phyloP scores from a whole-genome alignment of 768 basidiomycete species.

The Neoboletus brunneissimus region DNA sequence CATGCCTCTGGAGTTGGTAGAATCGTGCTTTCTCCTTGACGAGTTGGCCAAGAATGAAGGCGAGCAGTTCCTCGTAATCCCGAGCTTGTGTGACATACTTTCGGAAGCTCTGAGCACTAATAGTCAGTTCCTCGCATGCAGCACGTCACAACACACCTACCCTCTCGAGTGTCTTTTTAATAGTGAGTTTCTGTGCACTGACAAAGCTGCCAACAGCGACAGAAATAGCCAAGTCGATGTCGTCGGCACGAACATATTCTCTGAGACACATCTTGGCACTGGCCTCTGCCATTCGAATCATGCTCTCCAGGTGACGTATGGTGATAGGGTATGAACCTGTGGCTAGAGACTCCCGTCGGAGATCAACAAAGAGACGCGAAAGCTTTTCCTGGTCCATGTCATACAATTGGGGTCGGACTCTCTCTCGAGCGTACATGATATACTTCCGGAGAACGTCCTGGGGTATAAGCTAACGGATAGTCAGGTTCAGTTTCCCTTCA shows the following conservation, averaged over 20 bases:
- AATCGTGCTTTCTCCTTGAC: constrained; percentile 90
- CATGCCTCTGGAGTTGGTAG: constrained; percentile 71
- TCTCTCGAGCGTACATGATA: constrained; percentile 98
- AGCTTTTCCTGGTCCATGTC: constrained; percentile 97
- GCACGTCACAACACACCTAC: constrained; percentile 38
- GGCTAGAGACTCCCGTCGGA: constrained; percentile 92
- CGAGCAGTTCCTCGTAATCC: constrained; percentile 93
- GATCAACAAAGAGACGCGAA: constrained; percentile 87
- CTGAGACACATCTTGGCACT: constrained; percentile 97
- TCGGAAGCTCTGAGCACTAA: constrained; percentile 72
- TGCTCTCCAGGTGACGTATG: constrained; percentile 95
- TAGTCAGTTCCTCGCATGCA: constrained; percentile 9
- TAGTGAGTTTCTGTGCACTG: constrained; percentile 94
- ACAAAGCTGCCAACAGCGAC: constrained; percentile 95
- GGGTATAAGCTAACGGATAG: constrained; percentile 73
- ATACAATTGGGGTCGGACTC: constrained; percentile 87
- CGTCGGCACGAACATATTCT: constrained; percentile 93
- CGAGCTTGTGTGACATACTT: constrained; percentile 96
- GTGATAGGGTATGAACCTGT: constrained; percentile 99
- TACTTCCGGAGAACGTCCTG: constrained; percentile 97
- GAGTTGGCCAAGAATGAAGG: constrained; percentile 91
- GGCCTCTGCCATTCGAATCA: constrained; percentile 99
- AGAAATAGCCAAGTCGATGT: constrained; percentile 96
- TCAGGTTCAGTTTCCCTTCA: constrained; percentile 10
- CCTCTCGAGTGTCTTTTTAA: constrained; percentile 96